Percentiles rank a stretch among this genome's conserved stretches.
These are phyloP conservation scores for Pseudocercospora fuligena DNA, from an alignment of 2,329 filamentous ascomycete species.

Conservation along the genomic window DNA sequence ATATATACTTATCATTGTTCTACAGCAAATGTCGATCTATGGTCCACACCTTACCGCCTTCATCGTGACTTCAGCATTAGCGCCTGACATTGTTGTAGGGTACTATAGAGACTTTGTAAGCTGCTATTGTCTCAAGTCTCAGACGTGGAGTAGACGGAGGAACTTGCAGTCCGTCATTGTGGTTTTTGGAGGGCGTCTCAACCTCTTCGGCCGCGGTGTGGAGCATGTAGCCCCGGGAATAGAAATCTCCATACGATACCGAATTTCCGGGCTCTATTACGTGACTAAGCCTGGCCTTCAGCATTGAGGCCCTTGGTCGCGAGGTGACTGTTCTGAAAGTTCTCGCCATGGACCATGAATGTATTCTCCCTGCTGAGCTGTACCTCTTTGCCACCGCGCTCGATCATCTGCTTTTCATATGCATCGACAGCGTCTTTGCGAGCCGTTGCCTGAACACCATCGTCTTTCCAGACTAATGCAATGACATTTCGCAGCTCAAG, in stretches of 20 bases:
- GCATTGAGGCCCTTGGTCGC: slow-evolving; percentile 11
- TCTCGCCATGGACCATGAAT: slow-evolving; percentile 9
- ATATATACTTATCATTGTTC: neutral
- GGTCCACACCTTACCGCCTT: too few relatives aligned
- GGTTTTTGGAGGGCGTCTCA: neutral
- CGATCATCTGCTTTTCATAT: slow-evolving; percentile 17
- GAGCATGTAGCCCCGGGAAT: neutral
- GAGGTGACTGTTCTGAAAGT: neutral
- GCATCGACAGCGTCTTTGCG: neutral
- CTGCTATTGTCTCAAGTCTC: neutral
- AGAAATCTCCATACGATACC: neutral
- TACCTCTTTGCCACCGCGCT: slow-evolving; percentile 19
- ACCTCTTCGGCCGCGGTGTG: neutral
- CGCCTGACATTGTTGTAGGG: neutral
- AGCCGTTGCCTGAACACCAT: neutral
- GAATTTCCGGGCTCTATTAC: neutral
- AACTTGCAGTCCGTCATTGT: neutral
- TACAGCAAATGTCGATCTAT: neutral
- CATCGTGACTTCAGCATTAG: neutral
- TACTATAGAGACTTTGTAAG: neutral
- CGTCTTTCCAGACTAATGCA: neutral
- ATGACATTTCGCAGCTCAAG: neutral
- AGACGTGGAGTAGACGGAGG: neutral
- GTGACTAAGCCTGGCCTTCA: neutral
- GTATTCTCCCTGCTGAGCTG: slow-evolving; percentile 16